Base-by-base conservation (phyloP, 805 yeast genomes). In the Metschnikowia rubicola region DNA sequence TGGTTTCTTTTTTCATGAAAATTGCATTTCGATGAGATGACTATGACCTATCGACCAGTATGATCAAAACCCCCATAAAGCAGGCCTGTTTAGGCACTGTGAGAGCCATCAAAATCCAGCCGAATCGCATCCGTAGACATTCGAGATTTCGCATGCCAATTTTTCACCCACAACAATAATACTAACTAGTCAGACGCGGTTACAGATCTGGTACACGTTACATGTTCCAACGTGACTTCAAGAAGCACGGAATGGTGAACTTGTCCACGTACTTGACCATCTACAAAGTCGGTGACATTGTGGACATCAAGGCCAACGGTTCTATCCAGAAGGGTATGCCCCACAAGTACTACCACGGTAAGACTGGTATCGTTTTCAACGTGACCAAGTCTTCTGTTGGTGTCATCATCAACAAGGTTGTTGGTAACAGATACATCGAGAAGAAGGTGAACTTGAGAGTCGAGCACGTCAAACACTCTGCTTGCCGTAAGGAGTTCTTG, bases 121-220 rank as follows among this genome's bases (percentile, higher is more conserved):
- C 26, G 26, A 21, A 5, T 21, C 26, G 26, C 26, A 2, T 7
- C 26, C 26, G 26, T 21, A 21, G 3, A 21, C 26, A 21, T 21
- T 21, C 26, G 26, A 21, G 26, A 21, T 9, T 31, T 31, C n/a
- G 7, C 11, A 31, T n/a, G n/a, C 37, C n/a, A 1, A 15, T 6
- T 34, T 13, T 4, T n/a, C 44, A 28, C 29, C 34, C 15, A 10
- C 30, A 10, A 30, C 12, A 44, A 17, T n/a, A 17, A 41, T 64
- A 63, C 67, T 63, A 63, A 63, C 68, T 32, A 8, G 12, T 36
- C 54, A 66, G 70, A 78, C 97, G 89, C 82, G 99, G 99, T 86
- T 91, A 89, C 86, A 91, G 99, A 91, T 90, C 97, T 70, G 94
- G 99, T 82, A 92, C 99, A 81, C 96, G 99, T 81, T 94, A 94